Percentiles rank a stretch among this genome's conserved stretches.
These are phyloP conservation scores for Colletotrichum brevisporum DNA, from an alignment of 2,329 filamentous ascomycete genomes.

Conservation along the genomic window DNA sequence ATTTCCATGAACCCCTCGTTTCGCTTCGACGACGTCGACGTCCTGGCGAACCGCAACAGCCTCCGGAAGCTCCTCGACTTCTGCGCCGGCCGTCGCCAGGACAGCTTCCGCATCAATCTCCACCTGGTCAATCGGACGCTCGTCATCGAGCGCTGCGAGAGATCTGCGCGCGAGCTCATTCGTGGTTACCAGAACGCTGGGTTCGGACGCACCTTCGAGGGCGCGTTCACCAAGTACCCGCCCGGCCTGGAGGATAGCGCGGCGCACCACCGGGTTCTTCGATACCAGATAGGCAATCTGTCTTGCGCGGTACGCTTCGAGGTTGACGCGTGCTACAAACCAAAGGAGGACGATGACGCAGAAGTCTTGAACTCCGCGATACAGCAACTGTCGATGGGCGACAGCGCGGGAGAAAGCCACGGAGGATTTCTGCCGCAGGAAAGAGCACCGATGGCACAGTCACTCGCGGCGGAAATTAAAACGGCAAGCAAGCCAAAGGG, in stretches of 20 bases:
- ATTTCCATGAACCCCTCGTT: slow-evolving; percentile 2
- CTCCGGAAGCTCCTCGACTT: slow-evolving; percentile 26
- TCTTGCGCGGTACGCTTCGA: slow-evolving; percentile 16
- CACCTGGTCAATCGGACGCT: slow-evolving; percentile 2
- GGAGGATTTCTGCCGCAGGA: not conserved
- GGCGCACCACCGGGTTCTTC: slow-evolving; percentile 14
- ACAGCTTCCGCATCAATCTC: slow-evolving; percentile 19
- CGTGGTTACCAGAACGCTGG: not conserved
- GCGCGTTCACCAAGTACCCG: slow-evolving; percentile 2
- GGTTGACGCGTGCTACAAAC: slow-evolving; percentile 19
- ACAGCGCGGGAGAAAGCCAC: not conserved
- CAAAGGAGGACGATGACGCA: not conserved
- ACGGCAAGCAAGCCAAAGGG: slow-evolving; percentile 8
- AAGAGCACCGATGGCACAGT: slow-evolving; percentile 32
- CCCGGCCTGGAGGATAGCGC: slow-evolving; percentile 11
- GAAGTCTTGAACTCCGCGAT: not conserved
- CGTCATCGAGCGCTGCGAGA: slow-evolving; percentile 22
- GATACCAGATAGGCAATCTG: slow-evolving; percentile 15
- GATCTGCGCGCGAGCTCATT: slow-evolving; percentile 7
- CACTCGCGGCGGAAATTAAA: slow-evolving; percentile 43
- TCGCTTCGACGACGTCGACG: slow-evolving; percentile 2
- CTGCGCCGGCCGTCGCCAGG: not conserved
- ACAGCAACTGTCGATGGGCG: not conserved
- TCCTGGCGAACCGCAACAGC: slow-evolving; percentile 15
- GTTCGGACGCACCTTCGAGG: slow-evolving; percentile 17